Evolutionary conservation across 257 asterid species (phyloP).

Genomic region (Nicotiana paniculata): DNA sequence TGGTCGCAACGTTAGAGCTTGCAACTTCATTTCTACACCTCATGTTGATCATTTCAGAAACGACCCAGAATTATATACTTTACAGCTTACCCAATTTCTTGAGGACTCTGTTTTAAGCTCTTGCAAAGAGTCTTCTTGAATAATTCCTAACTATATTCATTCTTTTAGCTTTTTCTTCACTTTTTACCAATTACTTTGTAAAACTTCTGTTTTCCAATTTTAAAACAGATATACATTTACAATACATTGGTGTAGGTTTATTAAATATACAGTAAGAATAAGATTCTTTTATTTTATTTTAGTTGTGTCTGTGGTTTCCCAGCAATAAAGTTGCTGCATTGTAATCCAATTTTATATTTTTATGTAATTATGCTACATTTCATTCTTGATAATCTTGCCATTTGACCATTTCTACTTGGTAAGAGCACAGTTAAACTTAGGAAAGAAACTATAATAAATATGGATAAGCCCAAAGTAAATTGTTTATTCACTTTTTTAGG

Average conservation of each 20-base stretch:
- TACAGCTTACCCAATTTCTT: slow-evolving; percentile 73
- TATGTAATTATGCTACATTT: not conserved
- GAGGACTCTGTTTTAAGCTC: slow-evolving; percentile 65
- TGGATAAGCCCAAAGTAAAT: no score
- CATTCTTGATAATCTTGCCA: not conserved
- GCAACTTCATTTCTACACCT: slow-evolving; percentile 78
- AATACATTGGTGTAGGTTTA: not conserved
- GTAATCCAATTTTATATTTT: not conserved
- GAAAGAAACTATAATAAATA: no score
- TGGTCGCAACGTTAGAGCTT: slow-evolving; percentile 72
- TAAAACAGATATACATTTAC: not conserved
- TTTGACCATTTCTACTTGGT: no score
- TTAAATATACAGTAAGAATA: not conserved
- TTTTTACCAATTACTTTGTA: not conserved
- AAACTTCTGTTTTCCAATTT: not conserved
- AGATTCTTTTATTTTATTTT: not conserved
- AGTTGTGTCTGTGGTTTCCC: not conserved
- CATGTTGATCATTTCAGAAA: slow-evolving; percentile 91
- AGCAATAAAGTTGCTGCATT: not conserved
- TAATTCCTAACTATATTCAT: slow-evolving; percentile 17
- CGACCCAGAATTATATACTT: slow-evolving; percentile 65
- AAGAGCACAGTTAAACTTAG: no score
- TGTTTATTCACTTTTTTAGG: no score
- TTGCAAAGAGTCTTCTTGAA: slow-evolving; percentile 44
- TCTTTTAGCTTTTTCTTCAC: not conserved